A percentile compares a stretch with the other conserved stretches of the same genome.
These are phyloP conservation scores for Drechslerella dactyloides DNA, from an alignment of 2,329 filamentous ascomycete species.

Conservation along the genomic window DNA sequence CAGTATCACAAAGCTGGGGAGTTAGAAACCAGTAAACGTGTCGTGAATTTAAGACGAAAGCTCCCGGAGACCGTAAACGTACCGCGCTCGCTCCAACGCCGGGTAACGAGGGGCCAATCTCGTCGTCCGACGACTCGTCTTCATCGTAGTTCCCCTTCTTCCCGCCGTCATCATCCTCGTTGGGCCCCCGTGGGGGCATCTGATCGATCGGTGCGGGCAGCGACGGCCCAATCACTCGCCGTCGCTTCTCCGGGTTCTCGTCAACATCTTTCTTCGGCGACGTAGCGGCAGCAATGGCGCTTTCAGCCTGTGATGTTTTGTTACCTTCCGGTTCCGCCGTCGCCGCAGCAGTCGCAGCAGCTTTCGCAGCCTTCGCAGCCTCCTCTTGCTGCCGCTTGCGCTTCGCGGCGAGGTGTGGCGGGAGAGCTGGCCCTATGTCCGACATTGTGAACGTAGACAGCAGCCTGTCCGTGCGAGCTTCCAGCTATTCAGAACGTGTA, in stretches of 20 bases:
- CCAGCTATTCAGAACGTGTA: background rate
- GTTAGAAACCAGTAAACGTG: slow-evolving; percentile 10
- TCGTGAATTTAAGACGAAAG: slow-evolving; percentile 31
- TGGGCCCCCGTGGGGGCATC: slow-evolving; percentile 58
- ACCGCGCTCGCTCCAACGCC: slow-evolving; percentile 25
- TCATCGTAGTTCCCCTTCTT: slow-evolving; percentile 53
- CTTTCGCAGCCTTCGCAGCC: slow-evolving; percentile 53
- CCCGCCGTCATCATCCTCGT: slow-evolving; percentile 52
- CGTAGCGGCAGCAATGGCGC: slow-evolving; percentile 43
- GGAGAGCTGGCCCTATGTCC: slow-evolving; percentile 57
- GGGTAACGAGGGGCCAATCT: slow-evolving; percentile 58
- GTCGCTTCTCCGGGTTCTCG: slow-evolving; percentile 62
- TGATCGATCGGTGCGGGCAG: slow-evolving; percentile 63
- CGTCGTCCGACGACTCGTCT: slow-evolving; percentile 57
- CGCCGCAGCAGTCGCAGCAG: slow-evolving; percentile 23
- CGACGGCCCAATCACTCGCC: slow-evolving; percentile 65
- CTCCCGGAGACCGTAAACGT: slow-evolving; percentile 11
- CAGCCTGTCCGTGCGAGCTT: background rate
- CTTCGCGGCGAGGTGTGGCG: slow-evolving; percentile 57
- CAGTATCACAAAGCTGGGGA: slow-evolving; percentile 44
- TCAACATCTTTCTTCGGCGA: slow-evolving; percentile 57
- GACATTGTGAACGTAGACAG: slow-evolving; percentile 19
- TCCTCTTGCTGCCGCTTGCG: slow-evolving; percentile 57
- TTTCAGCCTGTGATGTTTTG: slow-evolving; percentile 39
- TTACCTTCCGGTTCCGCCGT: slow-evolving; percentile 49